These are phyloP conservation scores for Hibiscus mutabilis DNA, from an alignment of 345 rosid genomes.

Conservation along the genomic window DNA sequence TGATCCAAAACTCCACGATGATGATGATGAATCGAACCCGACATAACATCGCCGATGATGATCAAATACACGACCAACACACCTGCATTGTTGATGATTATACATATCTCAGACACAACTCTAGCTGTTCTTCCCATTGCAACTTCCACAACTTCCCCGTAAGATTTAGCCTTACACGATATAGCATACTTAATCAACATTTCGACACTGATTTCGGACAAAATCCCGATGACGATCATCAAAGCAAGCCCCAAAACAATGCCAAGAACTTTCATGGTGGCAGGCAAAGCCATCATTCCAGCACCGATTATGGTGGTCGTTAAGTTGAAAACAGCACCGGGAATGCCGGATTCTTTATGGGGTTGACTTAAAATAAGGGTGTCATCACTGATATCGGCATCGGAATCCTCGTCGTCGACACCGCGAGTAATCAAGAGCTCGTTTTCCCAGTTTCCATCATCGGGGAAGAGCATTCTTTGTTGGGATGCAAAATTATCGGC, in stretches of 20 bases:
- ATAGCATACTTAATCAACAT: conserved; percentile 63
- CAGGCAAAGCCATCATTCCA: conserved; percentile 98
- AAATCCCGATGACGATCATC: conserved; percentile 65
- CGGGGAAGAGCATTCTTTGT: conserved; percentile 29
- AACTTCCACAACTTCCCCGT: conserved; percentile 76
- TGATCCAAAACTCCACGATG: conserved; percentile 71
- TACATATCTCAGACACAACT: conserved; percentile 79
- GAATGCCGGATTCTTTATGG: conserved; percentile 44
- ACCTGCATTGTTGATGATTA: conserved; percentile 87
- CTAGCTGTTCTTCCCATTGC: conserved; percentile 78
- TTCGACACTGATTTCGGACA: conserved; percentile 88
- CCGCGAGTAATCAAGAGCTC: conserved; percentile 21
- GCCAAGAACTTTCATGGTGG: conserved; percentile 92
- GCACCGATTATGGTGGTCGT: conserved; percentile 89
- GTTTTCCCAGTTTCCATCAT: conserved; percentile 28
- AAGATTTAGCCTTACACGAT: conserved; percentile 55
- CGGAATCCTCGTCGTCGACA: conserved; percentile 17
- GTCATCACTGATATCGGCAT: conserved; percentile 26
- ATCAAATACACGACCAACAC: conserved; percentile 87
- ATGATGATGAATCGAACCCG: conserved; percentile 51
- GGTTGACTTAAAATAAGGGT: conserved; percentile 28
- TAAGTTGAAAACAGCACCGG: conserved; percentile 89
- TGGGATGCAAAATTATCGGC: conserved; percentile 21
- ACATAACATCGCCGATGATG: conserved; percentile 89
- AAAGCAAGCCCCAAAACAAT: conserved; percentile 55